Evolutionary conservation across 1,284 basidiomycete genomes (phyloP).

Genomic region (Inonotus obliquus): DNA sequence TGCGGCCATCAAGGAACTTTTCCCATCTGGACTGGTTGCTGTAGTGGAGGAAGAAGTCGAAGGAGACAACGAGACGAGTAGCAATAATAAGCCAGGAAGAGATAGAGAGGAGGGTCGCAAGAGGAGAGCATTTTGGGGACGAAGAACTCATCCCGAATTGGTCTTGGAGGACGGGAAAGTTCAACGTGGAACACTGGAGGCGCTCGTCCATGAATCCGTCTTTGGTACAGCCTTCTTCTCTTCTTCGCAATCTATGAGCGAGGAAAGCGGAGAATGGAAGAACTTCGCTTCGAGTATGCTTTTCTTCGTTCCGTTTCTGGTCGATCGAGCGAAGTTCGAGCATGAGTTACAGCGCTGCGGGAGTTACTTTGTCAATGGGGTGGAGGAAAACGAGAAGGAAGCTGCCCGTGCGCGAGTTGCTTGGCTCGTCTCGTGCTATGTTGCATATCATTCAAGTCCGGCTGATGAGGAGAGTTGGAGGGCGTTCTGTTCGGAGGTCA

Average conservation of each 20-base stretch:
- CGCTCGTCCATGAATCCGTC: constrained; percentile 71
- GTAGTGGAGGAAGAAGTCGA: constrained; percentile 46
- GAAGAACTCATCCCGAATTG: constrained; percentile 68
- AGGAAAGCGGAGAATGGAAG: constrained; percentile 38
- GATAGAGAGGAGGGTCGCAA: constrained; percentile 37
- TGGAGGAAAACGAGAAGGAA: constrained; percentile 38
- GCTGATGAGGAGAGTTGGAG: constrained; percentile 54
- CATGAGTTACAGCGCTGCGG: constrained; percentile 63
- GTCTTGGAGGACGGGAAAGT: constrained; percentile 41
- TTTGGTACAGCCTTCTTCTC: constrained; percentile 63
- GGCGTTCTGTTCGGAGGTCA: constrained; percentile 46
- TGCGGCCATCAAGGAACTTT: constrained; percentile 62
- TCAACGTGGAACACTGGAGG: constrained; percentile 66
- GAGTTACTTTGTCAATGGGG: constrained; percentile 56
- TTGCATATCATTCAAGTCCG: constrained; percentile 50
- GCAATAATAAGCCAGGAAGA: constrained; percentile 23
- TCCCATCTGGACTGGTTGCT: constrained; percentile 59
- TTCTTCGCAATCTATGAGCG: constrained; percentile 12
- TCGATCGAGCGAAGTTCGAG: constrained; percentile 56
- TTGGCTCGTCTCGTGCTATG: constrained; percentile 65
- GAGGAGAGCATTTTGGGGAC: constrained; percentile 75
- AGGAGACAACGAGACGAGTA: constrained; percentile 23
- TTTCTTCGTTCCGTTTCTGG: constrained; percentile 52
- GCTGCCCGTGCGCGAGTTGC: constrained; percentile 41
- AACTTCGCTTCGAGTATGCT: constrained; percentile 57